Conservation (phyloP, 208 protist genomes). For the Trypanosomatidae sp. region DNA sequence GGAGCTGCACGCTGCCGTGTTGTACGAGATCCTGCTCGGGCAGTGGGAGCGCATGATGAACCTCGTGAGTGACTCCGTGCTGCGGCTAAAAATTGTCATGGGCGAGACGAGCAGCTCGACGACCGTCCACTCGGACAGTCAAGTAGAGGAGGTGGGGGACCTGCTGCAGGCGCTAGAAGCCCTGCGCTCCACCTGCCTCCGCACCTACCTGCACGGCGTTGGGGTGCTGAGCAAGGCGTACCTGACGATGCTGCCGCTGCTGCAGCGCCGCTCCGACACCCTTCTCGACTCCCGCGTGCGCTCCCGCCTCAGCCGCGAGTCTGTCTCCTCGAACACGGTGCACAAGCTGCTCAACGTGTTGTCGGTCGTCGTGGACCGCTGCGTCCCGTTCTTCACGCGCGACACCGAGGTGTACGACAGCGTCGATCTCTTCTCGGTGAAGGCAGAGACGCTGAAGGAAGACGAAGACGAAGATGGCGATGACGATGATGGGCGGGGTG, state of each 20-base stretch:
- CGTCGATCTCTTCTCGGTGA: constrained; percentile 70
- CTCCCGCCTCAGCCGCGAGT: constrained; percentile 75
- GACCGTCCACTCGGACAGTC: constrained; percentile 38
- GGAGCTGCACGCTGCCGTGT: constrained; percentile 78
- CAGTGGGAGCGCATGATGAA: constrained; percentile 82
- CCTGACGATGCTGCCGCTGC: constrained; percentile 60
- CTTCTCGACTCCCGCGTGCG: constrained; percentile 53
- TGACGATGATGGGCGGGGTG: constrained; percentile 12
- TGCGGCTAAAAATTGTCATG: constrained; percentile 83
- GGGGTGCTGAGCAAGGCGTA: constrained; percentile 85
- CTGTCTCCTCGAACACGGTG: constrained; percentile 63
- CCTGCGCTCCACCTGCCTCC: constrained; percentile 57
- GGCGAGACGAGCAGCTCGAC: constrained; percentile 68
- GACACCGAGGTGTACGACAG: constrained; percentile 73
- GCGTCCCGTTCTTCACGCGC: constrained; percentile 66
- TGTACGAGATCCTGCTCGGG: constrained; percentile 76
- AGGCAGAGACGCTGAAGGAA: constrained; percentile 39
- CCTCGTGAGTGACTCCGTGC: constrained; percentile 55
- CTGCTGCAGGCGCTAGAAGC: constrained; percentile 76
- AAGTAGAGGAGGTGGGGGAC: constrained; percentile 62
- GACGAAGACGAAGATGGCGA: constrained; percentile 3
- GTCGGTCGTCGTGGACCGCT: constrained; percentile 81
- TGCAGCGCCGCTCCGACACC: constrained; percentile 32
- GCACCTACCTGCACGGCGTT: constrained; percentile 73
- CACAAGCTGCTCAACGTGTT: constrained; percentile 87